Evolutionary conservation across 2,329 filamentous ascomycete species (phyloP).

Genomic region (Ceratocystis diversiconidia): DNA sequence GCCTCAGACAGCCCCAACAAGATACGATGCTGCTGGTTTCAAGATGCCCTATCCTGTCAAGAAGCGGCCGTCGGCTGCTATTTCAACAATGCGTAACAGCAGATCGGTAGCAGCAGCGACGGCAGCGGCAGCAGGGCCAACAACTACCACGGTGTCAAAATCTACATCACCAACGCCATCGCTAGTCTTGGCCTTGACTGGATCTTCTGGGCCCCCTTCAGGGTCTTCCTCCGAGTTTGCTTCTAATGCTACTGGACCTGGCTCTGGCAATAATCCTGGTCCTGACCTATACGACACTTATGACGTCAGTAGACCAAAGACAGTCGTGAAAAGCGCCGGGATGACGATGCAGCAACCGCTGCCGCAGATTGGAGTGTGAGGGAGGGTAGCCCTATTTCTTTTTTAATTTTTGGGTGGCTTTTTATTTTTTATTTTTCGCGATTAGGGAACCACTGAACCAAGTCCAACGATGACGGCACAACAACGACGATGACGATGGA

Average conservation of each 20-base stretch:
- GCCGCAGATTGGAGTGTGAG: neutral
- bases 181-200: too few relatives aligned
- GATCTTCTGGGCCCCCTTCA: neutral
- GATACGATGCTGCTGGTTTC: neutral
- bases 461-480: neutral
- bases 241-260: neutral
- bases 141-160: neutral
- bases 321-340: neutral
- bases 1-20: neutral
- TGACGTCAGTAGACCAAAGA: neutral
- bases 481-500: neutral
- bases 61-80: neutral
- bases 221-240: neutral
- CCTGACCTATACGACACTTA: neutral
- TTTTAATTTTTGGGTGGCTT: neutral
- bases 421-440: neutral
- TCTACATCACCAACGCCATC: too few relatives aligned
- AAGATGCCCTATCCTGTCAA: neutral
- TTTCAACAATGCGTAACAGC: neutral
- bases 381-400: neutral
- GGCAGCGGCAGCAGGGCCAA: neutral
- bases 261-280: neutral
- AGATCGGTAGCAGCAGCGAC: neutral
- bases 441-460: neutral
- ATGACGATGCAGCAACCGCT: neutral